Base-by-base conservation (phyloP, 495 filamentous ascomycete species). In the Penicillium soppii region DNA sequence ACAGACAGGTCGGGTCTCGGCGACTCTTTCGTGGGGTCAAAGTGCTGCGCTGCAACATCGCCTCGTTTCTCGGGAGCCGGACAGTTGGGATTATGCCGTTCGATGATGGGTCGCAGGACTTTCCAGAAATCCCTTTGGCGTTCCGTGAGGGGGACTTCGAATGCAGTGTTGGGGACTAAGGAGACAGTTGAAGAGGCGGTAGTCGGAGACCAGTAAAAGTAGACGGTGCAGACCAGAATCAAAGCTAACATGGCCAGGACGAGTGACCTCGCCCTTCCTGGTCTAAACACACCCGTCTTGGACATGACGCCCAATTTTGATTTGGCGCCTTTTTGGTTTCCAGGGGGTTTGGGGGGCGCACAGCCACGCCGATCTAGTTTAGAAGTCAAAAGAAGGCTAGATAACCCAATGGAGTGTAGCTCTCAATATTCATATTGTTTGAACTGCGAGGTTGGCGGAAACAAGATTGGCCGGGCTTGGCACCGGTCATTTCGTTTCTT, bases 61-160 rank as follows among this genome's bases (percentile, higher is more conserved):
- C 51, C 54, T 1, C 41, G 36, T 6, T 54, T 59, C 15, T 40
- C 51, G n/a, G 66, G 66, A 15, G 62, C 40, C 29, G 68, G 61
- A 29, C 57, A 57, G 30, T 57, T 59, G 12, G 67, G 67, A 12
- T 50, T 50, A 47, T 68, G 50, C 22, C 54, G 57, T 57, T 70
- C 57, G 44, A 70, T 50, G 21, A 70, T 59, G 15, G 63, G 61
- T 25, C 62, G 60, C 46, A 70, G 58, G 20, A 50, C 59, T 22
- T 67, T 70, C 67, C 67, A 70, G 35, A 68, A 70, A 29, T 56
- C 59, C 43, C 55, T 62, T 26, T 70, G 67, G 30, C 67, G 67
- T 57, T 68, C 57, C 1, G 54, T 38, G 7, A 68, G 59, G 21
- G 65, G 65, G 2, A 66, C 65, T 47, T 68, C 62, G 47, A 68